These are phyloP conservation scores for Saxophila tyrrhenica DNA, from an alignment of 495 filamentous ascomycete genomes.

Conservation along the genomic window DNA sequence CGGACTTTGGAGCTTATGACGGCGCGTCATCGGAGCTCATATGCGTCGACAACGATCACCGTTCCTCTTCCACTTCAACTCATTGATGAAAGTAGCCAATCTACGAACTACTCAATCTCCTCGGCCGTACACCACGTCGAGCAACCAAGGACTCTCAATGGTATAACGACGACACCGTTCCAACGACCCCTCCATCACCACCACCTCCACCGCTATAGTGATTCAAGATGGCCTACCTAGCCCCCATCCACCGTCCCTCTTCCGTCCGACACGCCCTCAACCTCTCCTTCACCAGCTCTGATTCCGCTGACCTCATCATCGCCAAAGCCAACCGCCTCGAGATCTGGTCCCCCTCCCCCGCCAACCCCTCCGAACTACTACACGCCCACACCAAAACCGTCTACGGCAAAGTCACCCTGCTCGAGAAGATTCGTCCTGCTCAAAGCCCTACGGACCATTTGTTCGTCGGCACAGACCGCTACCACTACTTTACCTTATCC, in stretches of 20 bases:
- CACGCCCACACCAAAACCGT: conserved; percentile 54
- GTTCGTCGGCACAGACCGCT: conserved; percentile 83
- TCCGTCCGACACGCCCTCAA: conserved; percentile 81
- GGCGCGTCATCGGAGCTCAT: neutral
- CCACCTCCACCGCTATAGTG: neutral
- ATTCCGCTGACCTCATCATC: conserved; percentile 72
- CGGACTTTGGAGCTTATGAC: neutral
- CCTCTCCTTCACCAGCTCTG: conserved; percentile 56
- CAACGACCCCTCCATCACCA: neutral
- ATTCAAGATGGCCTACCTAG: conserved; percentile 74
- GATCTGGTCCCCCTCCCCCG: conserved; percentile 46
- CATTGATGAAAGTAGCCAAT: neutral
- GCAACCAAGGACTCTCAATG: neutral
- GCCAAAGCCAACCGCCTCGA: conserved; percentile 90
- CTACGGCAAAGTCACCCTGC: conserved; percentile 75
- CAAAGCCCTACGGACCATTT: conserved; percentile 70
- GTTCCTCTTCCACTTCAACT: neutral
- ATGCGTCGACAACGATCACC: neutral
- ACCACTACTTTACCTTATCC: conserved; percentile 74
- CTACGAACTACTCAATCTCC: neutral
- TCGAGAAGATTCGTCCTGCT: conserved; percentile 67
- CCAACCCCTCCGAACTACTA: conserved; percentile 47
- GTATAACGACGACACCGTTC: neutral
- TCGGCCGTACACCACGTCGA: neutral
- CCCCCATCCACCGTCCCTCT: conserved; percentile 83